These are phyloP conservation scores for Diutina neorugosa DNA, from an alignment of 1,139 yeast genomes.

Conservation along the genomic window DNA sequence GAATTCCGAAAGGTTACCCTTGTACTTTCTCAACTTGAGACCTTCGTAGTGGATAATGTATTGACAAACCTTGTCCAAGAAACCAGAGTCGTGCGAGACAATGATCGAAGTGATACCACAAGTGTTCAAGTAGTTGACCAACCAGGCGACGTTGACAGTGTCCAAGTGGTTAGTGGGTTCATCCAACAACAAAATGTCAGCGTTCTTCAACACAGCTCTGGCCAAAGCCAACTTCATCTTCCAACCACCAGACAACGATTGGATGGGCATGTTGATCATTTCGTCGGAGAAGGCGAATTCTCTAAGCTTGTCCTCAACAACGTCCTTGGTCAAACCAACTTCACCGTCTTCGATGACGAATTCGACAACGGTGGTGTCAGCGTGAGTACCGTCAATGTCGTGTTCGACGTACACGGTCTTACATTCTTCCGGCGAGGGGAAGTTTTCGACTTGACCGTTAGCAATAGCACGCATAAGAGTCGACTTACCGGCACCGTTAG, in stretches of 20 bases:
- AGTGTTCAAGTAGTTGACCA: constrained; percentile 95
- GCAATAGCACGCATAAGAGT: constrained; percentile 99
- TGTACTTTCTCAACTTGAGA: constrained; percentile 98
- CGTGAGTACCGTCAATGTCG: constrained; percentile 97
- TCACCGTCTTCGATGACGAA: constrained; percentile 78
- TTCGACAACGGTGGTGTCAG: constrained; percentile 86
- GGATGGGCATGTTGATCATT: constrained; percentile 86
- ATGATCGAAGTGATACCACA: constrained; percentile 97
- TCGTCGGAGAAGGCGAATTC: constrained; percentile 91
- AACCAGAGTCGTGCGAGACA: constrained; percentile 99
- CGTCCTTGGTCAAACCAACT: constrained; percentile 62
- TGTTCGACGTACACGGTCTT: constrained; percentile 99
- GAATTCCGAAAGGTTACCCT: constrained; percentile 98
- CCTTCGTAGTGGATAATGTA: constrained; percentile 99
- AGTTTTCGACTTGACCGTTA: constrained; percentile 99
- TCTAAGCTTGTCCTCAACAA: constrained; percentile 57
- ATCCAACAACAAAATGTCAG: constrained; percentile 94
- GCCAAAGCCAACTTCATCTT: constrained; percentile 99
- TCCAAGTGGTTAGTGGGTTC: constrained; percentile 99
- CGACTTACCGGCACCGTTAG: constrained; percentile 99
- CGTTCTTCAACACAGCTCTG: constrained; percentile 97
- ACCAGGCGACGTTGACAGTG: constrained; percentile 98
- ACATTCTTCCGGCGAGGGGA: constrained; percentile 98
- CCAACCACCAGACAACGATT: constrained; percentile 99
- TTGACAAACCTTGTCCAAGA: constrained; percentile 95